Conservation (phyloP, 805 yeast genomes). For the Wickerhamiella vanderwaltii region DNA sequence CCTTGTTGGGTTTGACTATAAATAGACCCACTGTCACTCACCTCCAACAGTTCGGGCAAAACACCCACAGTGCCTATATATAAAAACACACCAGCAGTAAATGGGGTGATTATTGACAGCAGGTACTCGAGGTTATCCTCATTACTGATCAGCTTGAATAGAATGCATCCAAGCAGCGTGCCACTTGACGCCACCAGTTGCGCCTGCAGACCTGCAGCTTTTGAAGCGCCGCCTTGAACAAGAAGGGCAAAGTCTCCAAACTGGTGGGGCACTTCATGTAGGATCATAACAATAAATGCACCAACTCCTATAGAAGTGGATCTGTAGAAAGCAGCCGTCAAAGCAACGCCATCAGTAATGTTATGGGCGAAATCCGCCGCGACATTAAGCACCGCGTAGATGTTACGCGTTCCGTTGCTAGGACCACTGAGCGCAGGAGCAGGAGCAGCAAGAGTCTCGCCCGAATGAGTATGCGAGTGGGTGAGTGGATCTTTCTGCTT, state of each 20-base stretch:
- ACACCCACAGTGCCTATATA: constrained; percentile 65
- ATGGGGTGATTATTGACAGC: constrained; percentile 48
- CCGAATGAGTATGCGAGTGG: not conserved
- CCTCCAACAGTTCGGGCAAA: constrained; percentile 56
- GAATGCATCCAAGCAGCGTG: constrained; percentile 47
- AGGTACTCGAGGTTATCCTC: constrained; percentile 41
- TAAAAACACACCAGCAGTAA: constrained; percentile 66
- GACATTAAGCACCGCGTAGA: constrained; percentile 45
- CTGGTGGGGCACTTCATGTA: constrained; percentile 75
- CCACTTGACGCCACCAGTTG: constrained; percentile 57
- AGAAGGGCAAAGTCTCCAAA: constrained; percentile 68
- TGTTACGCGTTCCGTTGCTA: constrained; percentile 21
- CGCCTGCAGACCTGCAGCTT: constrained; percentile 51
- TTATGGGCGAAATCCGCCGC: constrained; percentile 65
- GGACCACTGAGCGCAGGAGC: not conserved
- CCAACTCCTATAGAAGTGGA: constrained; percentile 51
- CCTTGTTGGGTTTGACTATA: too few species aligned
- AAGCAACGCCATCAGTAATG: constrained; percentile 65
- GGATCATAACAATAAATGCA: constrained; percentile 56
- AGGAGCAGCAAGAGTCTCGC: not conserved
- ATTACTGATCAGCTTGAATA: constrained; percentile 29
- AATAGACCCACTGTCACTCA: not conserved
- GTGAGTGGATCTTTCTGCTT: constrained; percentile 17
- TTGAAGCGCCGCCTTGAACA: constrained; percentile 55
- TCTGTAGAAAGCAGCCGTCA: constrained; percentile 56